These are phyloP conservation scores for Lophiotrema nucula DNA, from an alignment of 495 filamentous ascomycete species.

Conservation along the genomic window DNA sequence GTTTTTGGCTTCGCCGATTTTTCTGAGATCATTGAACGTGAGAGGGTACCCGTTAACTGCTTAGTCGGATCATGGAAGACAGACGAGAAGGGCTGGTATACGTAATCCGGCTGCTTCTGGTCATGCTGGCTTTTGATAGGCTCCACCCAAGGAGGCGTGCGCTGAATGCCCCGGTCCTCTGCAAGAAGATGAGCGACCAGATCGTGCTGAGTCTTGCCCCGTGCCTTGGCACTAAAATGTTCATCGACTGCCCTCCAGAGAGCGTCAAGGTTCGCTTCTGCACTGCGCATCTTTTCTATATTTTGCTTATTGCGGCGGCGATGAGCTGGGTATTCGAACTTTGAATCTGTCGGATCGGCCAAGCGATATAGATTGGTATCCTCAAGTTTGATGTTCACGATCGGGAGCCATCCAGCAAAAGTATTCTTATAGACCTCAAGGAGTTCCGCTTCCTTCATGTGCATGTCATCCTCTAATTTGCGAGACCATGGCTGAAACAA, in stretches of 20 bases:
- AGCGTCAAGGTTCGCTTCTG: conserved; percentile 50
- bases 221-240: conserved; percentile 1
- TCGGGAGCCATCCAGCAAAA: no score
- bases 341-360: conserved; percentile 36
- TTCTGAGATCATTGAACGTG: neutral
- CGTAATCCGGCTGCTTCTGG: neutral
- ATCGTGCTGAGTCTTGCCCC: neutral
- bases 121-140: conserved; percentile 32
- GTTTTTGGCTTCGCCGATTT: conserved; percentile 47
- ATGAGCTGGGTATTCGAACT: conserved; percentile 51
- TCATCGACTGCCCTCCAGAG: conserved; percentile 47
- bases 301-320: conserved; percentile 50
- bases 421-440: no score
- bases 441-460: conserved; percentile 33
- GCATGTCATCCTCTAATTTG: conserved; percentile 36
- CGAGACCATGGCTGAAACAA: conserved; percentile 52
- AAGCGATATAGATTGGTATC: no score
- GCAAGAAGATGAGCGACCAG: conserved; percentile 33
- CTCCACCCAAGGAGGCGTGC: conserved; percentile 53
- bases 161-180: conserved; percentile 39
- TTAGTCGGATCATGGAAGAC: conserved; percentile 32
- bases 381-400: no score
- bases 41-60: conserved; percentile 23
- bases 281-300: conserved; percentile 43
- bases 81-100: conserved; percentile 27